Conservation (phyloP, 768 basidiomycete species). For the Mycena alexandri region DNA sequence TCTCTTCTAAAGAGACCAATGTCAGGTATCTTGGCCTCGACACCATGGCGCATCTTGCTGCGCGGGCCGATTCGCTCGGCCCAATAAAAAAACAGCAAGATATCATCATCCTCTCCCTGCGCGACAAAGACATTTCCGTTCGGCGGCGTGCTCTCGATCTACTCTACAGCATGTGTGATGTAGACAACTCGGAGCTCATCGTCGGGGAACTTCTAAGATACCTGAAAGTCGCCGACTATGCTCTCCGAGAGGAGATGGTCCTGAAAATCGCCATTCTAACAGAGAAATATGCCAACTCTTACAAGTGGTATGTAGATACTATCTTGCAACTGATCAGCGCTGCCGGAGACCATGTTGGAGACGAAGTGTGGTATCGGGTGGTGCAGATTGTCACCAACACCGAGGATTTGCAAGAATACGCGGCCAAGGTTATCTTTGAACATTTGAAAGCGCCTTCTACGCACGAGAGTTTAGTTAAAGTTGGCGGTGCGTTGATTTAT, state of each 20-base stretch:
- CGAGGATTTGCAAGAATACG: conserved; percentile 96
- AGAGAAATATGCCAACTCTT: conserved; percentile 98
- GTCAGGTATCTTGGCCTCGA: conserved; percentile 97
- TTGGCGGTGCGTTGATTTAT: conserved; percentile 75
- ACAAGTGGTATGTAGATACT: conserved; percentile 99
- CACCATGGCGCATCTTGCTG: conserved; percentile 98
- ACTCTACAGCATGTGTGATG: conserved; percentile 99
- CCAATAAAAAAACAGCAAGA: conserved; percentile 96
- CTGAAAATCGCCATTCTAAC: conserved; percentile 98
- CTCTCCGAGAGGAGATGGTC: conserved; percentile 97
- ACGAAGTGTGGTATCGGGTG: conserved; percentile 99
- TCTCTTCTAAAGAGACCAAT: conserved; percentile 98
- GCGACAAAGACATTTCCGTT: conserved; percentile 98
- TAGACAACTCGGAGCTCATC: conserved; percentile 95
- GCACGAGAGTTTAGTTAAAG: conserved; percentile 95
- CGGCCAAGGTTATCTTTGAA: conserved; percentile 91
- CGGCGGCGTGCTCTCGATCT: conserved; percentile 94
- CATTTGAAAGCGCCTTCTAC: conserved; percentile 87
- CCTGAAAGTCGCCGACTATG: conserved; percentile 96
- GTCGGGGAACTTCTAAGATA: conserved; percentile 96
- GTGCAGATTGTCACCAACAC: conserved; percentile 99
- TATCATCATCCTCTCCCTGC: conserved; percentile 93
- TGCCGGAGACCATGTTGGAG: conserved; percentile 98
- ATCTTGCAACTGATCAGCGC: conserved; percentile 95
- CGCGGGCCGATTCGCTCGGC: conserved; percentile 89